Percentiles rank a stretch among this genome's conserved stretches.
These are phyloP conservation scores for Neostapfia colusana DNA, from an alignment of 176 grass and related monocot species.

Conservation along the genomic window DNA sequence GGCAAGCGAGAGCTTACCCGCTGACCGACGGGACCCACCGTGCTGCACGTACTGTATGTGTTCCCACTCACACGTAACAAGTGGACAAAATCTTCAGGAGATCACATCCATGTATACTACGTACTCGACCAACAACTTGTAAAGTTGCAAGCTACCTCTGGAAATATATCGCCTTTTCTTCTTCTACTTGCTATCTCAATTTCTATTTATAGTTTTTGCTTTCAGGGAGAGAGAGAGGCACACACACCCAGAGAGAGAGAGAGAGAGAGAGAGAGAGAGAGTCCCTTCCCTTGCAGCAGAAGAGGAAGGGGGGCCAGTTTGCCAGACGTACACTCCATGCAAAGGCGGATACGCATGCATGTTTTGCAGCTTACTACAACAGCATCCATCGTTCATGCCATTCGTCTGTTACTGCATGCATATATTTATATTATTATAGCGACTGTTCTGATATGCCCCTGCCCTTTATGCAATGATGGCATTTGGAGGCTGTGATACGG, in stretches of 20 bases:
- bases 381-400: conserved; percentile 36
- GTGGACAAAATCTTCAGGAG: conserved; percentile 33
- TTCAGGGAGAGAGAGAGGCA: conserved; percentile 10
- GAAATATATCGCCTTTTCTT: not conserved
- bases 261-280: conserved; percentile 25
- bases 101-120: conserved; percentile 31
- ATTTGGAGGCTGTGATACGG: conserved; percentile 33
- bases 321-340: conserved; percentile 95
- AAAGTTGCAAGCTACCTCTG: conserved; percentile 46
- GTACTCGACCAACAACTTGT: conserved; percentile 30
- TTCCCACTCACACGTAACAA: conserved; percentile 30
- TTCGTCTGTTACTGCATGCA: conserved; percentile 61
- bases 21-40: conserved; percentile 16
- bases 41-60: conserved; percentile 5
- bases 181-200: not conserved
- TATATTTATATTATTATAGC: conserved; percentile 34
- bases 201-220: conserved; percentile 14
- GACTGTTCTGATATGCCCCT: conserved; percentile 41
- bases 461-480: conserved; percentile 33
- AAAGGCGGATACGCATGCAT: conserved; percentile 67
- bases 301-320: conserved; percentile 55
- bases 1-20: not conserved
- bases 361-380: conserved; percentile 64
- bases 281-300: conserved; percentile 41
- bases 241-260: conserved; percentile 13